Base-by-base conservation (phyloP, 768 basidiomycete genomes). In the Fistulinella prunicolor region DNA sequence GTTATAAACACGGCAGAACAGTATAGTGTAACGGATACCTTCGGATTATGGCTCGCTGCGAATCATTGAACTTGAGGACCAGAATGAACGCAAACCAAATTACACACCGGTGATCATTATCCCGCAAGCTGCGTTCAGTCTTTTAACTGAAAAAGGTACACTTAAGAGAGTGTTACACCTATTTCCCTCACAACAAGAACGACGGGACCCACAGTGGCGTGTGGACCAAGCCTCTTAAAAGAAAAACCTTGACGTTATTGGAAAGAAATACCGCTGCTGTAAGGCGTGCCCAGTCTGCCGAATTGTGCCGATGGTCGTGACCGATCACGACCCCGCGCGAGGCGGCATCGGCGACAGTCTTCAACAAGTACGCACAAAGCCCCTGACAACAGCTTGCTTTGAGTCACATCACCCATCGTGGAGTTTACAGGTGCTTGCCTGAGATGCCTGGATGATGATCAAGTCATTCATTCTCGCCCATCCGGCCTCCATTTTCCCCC, bases 391-490 rank as follows among this genome's bases (percentile, higher is more conserved):
- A 38, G 26, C 30, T 22, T 10, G 38, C 20, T 23, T 16, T 42
- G 16, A 32, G 35, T 24, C 6, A 46, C 38, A 29, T 28, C 23
- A 21, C 17, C 21, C 3, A 19, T 30, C 26, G 20, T 26, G 6
- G 14, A 3, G 23, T 26, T 30, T 16, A 34, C 16, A 41, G 10
- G 26, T 38, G 37, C 68, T 38, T 36, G 81, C 89, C 75, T 93
- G 89, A 13, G 88, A 89, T 9, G 89, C 78, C 61, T 92, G 89
- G 36, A 89, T 83, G 44, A 92, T 71, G 40, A 82, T 87, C 47
- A 94, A 67, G 64, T 93, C 89, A 61, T 94, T 94, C 89, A 94
- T 93, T 46, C 87, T 78, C n/a, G 87, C 77, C 79, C 86, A 92
- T 2, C 92, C 92, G 8, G 90, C 90, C 56, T 88, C 85, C 92